These are phyloP conservation scores for Allium fistulosum DNA, from an alignment of 106 monocot genomes.

Conservation along the genomic window DNA sequence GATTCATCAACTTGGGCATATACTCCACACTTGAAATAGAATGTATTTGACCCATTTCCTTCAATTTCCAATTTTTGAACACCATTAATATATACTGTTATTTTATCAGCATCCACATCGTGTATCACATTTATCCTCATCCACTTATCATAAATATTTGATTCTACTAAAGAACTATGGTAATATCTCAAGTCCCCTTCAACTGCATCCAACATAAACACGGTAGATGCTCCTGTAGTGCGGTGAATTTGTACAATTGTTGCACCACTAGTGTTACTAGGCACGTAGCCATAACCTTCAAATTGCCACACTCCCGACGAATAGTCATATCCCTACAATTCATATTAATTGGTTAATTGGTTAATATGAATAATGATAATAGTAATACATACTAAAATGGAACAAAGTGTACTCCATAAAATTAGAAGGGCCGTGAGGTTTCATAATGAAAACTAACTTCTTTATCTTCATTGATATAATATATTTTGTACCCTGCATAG, in stretches of 20 bases:
- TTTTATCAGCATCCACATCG: conserved; percentile 3
- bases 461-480: too few species aligned
- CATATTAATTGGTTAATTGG: background rate
- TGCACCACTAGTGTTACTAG: conserved; percentile 2
- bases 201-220: conserved; percentile 3
- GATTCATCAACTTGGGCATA: background rate
- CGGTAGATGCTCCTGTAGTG: background rate
- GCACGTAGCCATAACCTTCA: conserved; percentile 10
- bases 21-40: conserved; percentile 22
- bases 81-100: conserved; percentile 1
- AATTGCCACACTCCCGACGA: conserved; percentile 19
- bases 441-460: too few species aligned
- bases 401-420: background rate
- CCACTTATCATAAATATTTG: conserved; percentile 8
- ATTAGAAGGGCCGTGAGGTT: too few species aligned
- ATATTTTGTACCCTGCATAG: too few species aligned
- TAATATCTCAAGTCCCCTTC: conserved; percentile 2
- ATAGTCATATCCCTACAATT: conserved; percentile 15
- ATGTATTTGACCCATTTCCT: background rate
- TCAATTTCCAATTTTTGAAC: conserved; percentile 6
- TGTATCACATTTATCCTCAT: conserved; percentile 17
- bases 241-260: conserved; percentile 11
- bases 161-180: background rate
- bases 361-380: background rate
- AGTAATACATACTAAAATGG: background rate